Conservation (phyloP, 257 asterid species). For the Solanum piurae region DNA sequence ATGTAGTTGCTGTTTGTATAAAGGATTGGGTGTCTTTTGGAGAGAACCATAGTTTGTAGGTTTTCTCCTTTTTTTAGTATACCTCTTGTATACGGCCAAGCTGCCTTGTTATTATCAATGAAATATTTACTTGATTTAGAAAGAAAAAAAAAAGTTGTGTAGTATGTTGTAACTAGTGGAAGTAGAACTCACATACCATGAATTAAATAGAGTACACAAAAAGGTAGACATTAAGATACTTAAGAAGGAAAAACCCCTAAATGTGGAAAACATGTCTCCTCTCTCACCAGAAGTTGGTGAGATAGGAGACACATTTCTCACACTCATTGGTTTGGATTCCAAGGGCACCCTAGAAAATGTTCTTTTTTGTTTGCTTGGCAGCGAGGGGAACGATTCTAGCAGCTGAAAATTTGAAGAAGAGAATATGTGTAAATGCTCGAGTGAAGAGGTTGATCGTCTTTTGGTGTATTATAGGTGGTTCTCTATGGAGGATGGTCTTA, state of each 20-base stretch:
- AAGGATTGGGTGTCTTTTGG: background rate
- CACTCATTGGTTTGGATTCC: background rate
- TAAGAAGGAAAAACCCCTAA: background rate
- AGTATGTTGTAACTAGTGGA: background rate
- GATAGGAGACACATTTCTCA: background rate
- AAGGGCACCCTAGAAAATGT: background rate
- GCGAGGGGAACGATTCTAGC: background rate
- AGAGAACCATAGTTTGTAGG: background rate
- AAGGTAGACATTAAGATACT: background rate
- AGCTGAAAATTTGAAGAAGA: background rate
- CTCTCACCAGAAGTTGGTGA: background rate
- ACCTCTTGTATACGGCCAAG: background rate
- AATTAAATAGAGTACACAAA: background rate
- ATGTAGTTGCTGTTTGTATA: background rate
- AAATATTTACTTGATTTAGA: background rate
- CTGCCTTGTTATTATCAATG: background rate
- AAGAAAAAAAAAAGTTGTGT: background rate
- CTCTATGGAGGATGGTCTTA: background rate
- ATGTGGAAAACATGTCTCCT: background rate
- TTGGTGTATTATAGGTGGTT: background rate
- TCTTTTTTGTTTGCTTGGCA: background rate
- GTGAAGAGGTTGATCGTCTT: background rate
- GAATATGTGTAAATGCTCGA: background rate
- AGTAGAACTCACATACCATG: background rate
- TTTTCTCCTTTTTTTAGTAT: background rate